phyloP scores from a whole-genome alignment of 176 grass and related monocot genomes.

The Ensete glaucum region DNA sequence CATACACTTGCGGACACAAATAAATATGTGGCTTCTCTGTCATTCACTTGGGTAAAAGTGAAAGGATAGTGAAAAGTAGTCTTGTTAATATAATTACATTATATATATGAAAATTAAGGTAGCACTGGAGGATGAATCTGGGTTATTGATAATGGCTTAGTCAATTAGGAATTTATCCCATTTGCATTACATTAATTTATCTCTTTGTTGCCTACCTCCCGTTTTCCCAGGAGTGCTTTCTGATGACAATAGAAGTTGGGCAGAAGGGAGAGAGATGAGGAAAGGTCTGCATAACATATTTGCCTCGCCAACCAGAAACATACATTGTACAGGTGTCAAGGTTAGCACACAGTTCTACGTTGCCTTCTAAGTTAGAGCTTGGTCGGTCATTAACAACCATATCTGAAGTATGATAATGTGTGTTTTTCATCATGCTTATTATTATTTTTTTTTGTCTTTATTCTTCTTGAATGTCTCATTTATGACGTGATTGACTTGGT shows the following conservation, averaged over 20 bases:
- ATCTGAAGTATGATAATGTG: neutral
- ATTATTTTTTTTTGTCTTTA: neutral
- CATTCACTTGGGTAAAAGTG: no score
- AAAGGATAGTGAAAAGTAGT: no score
- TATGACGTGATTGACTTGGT: conserved; percentile 10
- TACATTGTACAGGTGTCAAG: neutral
- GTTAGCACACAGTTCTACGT: neutral
- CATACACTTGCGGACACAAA: no score
- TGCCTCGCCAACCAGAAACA: neutral
- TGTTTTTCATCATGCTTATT: neutral
- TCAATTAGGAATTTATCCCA: neutral
- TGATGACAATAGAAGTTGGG: neutral
- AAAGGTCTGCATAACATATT: neutral
- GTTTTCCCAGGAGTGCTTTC: neutral
- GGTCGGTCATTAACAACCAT: neutral
- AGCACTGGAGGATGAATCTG: no score
- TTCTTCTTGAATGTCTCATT: conserved; percentile 9
- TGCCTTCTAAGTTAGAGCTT: neutral
- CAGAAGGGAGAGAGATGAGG: neutral
- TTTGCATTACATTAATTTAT: neutral
- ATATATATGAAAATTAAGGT: no score
- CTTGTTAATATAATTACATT: no score
- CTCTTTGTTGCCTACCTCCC: neutral
- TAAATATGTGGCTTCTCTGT: no score
- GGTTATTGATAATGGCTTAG: no score